These are phyloP conservation scores for Xerocomellus dryophilus DNA, from an alignment of 768 basidiomycete genomes.

Conservation along the genomic window DNA sequence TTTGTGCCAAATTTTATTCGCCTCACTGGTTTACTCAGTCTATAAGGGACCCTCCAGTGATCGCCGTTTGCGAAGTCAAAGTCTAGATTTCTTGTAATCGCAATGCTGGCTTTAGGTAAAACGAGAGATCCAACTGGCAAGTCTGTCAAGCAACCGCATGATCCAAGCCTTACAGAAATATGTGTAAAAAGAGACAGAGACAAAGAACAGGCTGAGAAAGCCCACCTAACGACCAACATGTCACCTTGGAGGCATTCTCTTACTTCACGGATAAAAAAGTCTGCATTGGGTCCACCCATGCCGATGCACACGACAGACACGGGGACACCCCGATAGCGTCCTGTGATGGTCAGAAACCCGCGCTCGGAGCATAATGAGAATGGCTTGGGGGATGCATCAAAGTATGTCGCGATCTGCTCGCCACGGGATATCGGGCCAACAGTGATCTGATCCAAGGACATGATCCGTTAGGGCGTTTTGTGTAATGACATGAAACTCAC, in stretches of 20 bases:
- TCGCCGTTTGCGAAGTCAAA: conserved; percentile 61
- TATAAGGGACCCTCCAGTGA: conserved; percentile 47
- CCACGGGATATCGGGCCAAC: conserved; percentile 75
- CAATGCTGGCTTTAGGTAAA: conserved; percentile 64
- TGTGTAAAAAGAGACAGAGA: neutral
- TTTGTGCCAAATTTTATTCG: neutral
- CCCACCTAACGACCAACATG: conserved; percentile 50
- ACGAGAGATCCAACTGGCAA: conserved; percentile 76
- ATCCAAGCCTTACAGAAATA: conserved; percentile 57
- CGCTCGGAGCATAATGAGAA: conserved; percentile 70
- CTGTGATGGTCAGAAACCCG: conserved; percentile 73
- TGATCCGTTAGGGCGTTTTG: neutral
- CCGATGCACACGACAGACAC: conserved; percentile 77
- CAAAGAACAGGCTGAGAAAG: neutral
- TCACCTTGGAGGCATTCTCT: conserved; percentile 70
- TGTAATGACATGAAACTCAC: conserved; percentile 36
- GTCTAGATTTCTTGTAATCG: conserved; percentile 71
- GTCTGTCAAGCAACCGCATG: conserved; percentile 69
- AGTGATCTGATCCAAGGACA: conserved; percentile 50
- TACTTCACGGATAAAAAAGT: conserved; percentile 81
- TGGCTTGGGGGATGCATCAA: conserved; percentile 57
- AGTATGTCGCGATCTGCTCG: conserved; percentile 48
- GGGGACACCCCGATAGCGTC: conserved; percentile 58
- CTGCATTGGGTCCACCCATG: conserved; percentile 81
- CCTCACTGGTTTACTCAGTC: conserved; percentile 62